Evolutionary conservation across 2,329 filamentous ascomycete genomes (phyloP).

Genomic region (Cladophialophora yegresii): DNA sequence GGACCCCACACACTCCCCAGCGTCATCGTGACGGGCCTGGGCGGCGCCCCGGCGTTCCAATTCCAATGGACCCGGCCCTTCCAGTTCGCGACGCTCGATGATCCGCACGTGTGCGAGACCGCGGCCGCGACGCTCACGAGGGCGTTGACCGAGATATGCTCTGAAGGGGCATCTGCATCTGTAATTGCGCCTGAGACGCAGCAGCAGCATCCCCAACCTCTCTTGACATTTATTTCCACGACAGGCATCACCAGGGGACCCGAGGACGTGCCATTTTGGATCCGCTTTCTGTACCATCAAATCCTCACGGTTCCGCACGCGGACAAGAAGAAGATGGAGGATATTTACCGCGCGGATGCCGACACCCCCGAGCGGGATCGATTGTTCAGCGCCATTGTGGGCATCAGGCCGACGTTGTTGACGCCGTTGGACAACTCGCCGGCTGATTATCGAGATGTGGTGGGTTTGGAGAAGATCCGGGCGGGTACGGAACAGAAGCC

Average conservation of each 20-base stretch:
- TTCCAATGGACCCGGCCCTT: conserved; percentile 36
- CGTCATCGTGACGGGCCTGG: conserved; percentile 53
- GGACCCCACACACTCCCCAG: conserved; percentile 40
- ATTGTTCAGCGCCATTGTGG: conserved; percentile 35
- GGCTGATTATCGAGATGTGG: conserved; percentile 28
- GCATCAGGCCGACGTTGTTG: conserved; percentile 43
- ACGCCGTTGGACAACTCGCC: conserved; percentile 30
- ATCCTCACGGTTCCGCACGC: conserved; percentile 39
- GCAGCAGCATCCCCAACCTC: conserved; percentile 28
- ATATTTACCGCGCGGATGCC: conserved; percentile 38
- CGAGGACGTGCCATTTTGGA: conserved; percentile 38
- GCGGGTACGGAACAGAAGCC: conserved; percentile 38
- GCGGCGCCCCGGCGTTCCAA: conserved; percentile 38
- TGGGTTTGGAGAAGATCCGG: conserved; percentile 38
- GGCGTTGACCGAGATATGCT: conserved; percentile 36
- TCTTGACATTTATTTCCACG: conserved; percentile 41
- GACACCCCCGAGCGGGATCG: conserved; percentile 33
- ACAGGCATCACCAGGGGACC: conserved; percentile 39
- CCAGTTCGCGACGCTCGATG: conserved; percentile 40
- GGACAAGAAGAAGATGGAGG: conserved; percentile 46
- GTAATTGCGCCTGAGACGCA: neutral
- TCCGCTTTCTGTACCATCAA: conserved; percentile 42
- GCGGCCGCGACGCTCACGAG: conserved; percentile 39
- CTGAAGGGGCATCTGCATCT: conserved; percentile 10
- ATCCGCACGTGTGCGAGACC: conserved; percentile 42